These are phyloP conservation scores for Polychytrium aggregatum DNA, from an alignment of 192 early-diverging fungal genomes.

Conservation along the genomic window DNA sequence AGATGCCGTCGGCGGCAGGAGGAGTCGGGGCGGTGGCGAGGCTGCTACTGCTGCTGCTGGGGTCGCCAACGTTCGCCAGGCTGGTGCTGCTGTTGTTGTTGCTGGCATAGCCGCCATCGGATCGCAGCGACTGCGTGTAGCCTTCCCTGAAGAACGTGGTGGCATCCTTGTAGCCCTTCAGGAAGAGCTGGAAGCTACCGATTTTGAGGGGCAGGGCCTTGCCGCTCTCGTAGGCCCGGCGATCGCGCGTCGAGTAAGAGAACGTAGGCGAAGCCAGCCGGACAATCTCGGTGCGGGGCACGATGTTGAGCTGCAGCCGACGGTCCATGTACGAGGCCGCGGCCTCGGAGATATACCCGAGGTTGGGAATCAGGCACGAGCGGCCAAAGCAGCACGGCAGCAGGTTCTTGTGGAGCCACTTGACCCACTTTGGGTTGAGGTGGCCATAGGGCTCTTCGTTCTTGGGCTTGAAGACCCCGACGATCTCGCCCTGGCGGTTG, in stretches of 20 bases:
- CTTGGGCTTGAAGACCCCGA: slow-evolving; percentile 82
- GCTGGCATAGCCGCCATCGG: neutral
- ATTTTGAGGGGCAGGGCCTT: slow-evolving; percentile 59
- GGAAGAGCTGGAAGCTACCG: slow-evolving; percentile 76
- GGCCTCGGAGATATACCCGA: slow-evolving; percentile 85
- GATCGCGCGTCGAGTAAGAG: slow-evolving; percentile 56
- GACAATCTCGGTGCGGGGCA: slow-evolving; percentile 72
- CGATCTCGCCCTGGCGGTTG: slow-evolving; percentile 58
- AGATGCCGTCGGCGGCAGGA: slow-evolving; percentile 25
- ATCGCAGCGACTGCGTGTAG: slow-evolving; percentile 4
- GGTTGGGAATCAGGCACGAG: slow-evolving; percentile 75
- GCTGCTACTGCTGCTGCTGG: neutral
- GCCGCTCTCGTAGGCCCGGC: slow-evolving; percentile 24
- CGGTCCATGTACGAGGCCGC: slow-evolving; percentile 71
- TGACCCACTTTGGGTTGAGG: slow-evolving; percentile 84
- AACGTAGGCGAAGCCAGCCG: slow-evolving; percentile 62
- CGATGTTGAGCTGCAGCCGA: slow-evolving; percentile 62
- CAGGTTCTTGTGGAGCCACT: slow-evolving; percentile 81
- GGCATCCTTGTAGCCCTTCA: slow-evolving; percentile 74
- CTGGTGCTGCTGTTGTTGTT: too few relatives aligned
- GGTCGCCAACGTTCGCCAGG: too few relatives aligned
- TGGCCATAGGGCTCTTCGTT: slow-evolving; percentile 54
- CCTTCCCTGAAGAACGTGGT: slow-evolving; percentile 65
- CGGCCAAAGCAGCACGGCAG: slow-evolving; percentile 86
- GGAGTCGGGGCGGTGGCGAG: slow-evolving; percentile 1